Percentiles rank a stretch among this genome's conserved stretches.
phyloP scores from a whole-genome alignment of 257 asterid species.

The Solanum ossicruentum region DNA sequence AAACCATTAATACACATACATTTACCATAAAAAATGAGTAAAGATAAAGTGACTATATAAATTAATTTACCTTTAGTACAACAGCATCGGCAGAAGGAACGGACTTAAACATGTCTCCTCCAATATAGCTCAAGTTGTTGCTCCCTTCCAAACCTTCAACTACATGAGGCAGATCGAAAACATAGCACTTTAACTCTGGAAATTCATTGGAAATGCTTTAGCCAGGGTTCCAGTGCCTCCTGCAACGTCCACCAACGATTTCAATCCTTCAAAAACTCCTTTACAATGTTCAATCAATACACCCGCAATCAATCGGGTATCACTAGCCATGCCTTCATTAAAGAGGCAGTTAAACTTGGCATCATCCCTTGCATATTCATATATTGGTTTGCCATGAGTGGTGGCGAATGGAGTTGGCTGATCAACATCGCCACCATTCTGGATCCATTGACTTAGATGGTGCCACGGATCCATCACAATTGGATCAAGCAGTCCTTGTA shows the following conservation, averaged over 20 bases:
- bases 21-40: too few relatives aligned
- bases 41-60: too few relatives aligned
- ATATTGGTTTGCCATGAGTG: not conserved
- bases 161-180: not conserved
- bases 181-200: not conserved
- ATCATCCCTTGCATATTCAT: not conserved
- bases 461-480: not conserved
- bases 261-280: not conserved
- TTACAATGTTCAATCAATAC: not conserved
- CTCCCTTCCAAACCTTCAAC: not conserved
- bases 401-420: not conserved
- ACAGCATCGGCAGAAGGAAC: not conserved
- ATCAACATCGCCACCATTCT: not conserved
- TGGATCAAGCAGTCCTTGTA: not conserved
- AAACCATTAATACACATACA: not conserved
- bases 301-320: not conserved
- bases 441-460: not conserved
- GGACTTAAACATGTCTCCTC: not conserved
- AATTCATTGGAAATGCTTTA: constrained; percentile 1
- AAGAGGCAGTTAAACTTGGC: not conserved
- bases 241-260: not conserved
- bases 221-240: not conserved
- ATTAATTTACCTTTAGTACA: not conserved
- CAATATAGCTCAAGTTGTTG: not conserved
- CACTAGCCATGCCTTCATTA: not conserved